Conservation (phyloP, 1,284 basidiomycete genomes). For the Cystobasidium pallidum region DNA sequence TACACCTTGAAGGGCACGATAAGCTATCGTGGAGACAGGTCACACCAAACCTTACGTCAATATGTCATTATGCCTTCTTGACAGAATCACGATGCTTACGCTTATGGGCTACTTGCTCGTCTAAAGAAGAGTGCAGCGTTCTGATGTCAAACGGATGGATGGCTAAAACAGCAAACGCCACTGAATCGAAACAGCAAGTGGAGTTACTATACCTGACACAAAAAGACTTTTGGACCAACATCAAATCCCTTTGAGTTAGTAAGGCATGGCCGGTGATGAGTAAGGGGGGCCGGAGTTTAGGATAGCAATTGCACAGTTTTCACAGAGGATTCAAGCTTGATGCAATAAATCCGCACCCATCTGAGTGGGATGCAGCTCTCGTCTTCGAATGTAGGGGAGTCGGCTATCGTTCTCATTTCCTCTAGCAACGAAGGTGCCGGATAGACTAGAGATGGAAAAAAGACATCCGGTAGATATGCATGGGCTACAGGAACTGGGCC, state of each 20-base stretch:
- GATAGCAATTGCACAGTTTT: no score
- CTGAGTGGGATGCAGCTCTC: no score
- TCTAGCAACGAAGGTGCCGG: no score
- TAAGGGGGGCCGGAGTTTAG: no score
- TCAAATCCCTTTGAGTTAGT: neutral
- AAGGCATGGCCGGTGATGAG: neutral
- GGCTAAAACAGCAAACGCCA: neutral
- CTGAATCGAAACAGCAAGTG: neutral
- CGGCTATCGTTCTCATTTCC: no score
- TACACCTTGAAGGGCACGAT: neutral
- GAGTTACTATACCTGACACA: constrained; percentile 1
- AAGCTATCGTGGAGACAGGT: neutral
- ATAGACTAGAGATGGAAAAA: no score
- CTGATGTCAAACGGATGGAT: neutral
- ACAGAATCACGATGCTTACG: neutral
- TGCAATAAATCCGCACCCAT: no score
- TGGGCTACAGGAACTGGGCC: constrained; percentile 3
- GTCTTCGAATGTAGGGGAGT: no score
- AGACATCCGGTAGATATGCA: no score
- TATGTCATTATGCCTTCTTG: constrained; percentile 18
- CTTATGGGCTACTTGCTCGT: neutral
- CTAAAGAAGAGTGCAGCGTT: neutral
- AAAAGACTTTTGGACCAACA: constrained; percentile 10
- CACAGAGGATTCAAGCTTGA: no score
- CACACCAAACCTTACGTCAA: neutral